A percentile compares a stretch with the other conserved stretches of the same genome.
Evolutionary conservation across 148 eudicot genomes (phyloP).

Genomic region (Salicornia ramosissima): DNA sequence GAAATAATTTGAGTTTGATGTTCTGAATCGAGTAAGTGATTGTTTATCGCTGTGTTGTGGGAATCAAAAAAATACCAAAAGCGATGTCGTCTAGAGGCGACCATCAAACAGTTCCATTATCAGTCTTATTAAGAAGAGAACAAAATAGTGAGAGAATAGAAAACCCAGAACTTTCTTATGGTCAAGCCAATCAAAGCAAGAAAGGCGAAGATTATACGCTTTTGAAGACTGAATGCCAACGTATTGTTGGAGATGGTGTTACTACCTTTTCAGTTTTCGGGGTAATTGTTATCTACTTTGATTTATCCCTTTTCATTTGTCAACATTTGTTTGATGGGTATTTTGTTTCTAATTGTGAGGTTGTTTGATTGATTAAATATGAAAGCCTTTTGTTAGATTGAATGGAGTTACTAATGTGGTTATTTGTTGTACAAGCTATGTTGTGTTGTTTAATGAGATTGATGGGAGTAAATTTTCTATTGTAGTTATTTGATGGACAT

Average conservation of each 20-base stretch:
- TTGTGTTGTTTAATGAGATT: background rate
- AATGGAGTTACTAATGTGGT: background rate
- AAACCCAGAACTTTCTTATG: slow-evolving; percentile 61
- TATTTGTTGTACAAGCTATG: background rate
- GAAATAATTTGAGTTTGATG: background rate
- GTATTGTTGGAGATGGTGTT: slow-evolving; percentile 76
- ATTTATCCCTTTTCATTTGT: too few relatives aligned
- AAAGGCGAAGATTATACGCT: slow-evolving; percentile 93
- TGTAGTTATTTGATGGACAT: slow-evolving; percentile 95
- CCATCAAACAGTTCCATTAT: slow-evolving; percentile 81
- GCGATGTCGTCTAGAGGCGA: slow-evolving; percentile 80
- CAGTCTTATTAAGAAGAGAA: slow-evolving; percentile 79
- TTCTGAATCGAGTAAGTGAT: background rate
- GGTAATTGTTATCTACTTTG: slow-evolving; percentile 33
- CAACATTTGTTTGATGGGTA: background rate
- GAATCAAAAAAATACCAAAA: background rate
- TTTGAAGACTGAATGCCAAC: slow-evolving; percentile 79
- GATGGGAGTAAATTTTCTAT: slow-evolving; percentile 10
- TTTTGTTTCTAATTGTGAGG: background rate
- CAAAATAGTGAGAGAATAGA: slow-evolving; percentile 81
- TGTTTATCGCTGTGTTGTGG: background rate
- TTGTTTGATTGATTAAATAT: too few relatives aligned
- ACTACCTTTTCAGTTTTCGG: slow-evolving; percentile 85
- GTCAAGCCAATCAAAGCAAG: slow-evolving; percentile 79
- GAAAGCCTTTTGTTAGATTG: background rate